phyloP scores from a whole-genome alignment of 208 protist genomes.

The Trypanosoma scelopori region DNA sequence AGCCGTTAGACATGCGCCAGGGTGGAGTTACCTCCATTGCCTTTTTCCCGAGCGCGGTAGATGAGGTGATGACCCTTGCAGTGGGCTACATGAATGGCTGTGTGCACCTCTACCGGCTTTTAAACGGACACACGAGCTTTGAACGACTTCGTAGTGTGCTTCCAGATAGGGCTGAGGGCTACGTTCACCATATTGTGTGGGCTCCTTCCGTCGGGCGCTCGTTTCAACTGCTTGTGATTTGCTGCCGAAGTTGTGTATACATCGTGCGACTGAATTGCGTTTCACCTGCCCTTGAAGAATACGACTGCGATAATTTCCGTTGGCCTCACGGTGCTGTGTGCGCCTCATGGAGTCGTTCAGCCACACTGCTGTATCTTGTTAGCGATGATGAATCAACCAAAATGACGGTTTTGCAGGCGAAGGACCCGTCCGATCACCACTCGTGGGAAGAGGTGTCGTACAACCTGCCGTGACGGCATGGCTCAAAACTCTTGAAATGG shows the following conservation, averaged over 20 bases:
- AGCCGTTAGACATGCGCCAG: constrained; percentile 19
- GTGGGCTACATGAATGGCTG: constrained; percentile 75
- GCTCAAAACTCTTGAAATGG: not conserved
- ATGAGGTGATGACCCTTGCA: constrained; percentile 80
- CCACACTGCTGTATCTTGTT: constrained; percentile 71
- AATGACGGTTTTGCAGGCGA: constrained; percentile 70
- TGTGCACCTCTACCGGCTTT: constrained; percentile 76
- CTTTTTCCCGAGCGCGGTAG: constrained; percentile 80
- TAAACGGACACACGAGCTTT: constrained; percentile 65
- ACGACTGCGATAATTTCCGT: constrained; percentile 68
- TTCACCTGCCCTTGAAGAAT: constrained; percentile 52
- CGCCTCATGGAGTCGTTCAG: constrained; percentile 78
- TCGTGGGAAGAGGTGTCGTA: constrained; percentile 68
- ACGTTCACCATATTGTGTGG: constrained; percentile 77
- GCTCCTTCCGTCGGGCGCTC: constrained; percentile 70
- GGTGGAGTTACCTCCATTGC: constrained; percentile 76
- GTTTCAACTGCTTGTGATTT: constrained; percentile 82
- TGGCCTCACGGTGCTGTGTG: constrained; percentile 62
- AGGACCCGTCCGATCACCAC: constrained; percentile 74
- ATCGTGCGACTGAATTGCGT: constrained; percentile 82
- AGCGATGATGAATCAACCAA: constrained; percentile 49
- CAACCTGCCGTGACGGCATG: constrained; percentile 9
- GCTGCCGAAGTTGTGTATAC: constrained; percentile 71
- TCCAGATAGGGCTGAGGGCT: constrained; percentile 36
- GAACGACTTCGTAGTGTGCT: constrained; percentile 25